These are phyloP conservation scores for Penicillium sclerotigenum DNA, from an alignment of 2,329 filamentous ascomycete species.

Conservation along the genomic window DNA sequence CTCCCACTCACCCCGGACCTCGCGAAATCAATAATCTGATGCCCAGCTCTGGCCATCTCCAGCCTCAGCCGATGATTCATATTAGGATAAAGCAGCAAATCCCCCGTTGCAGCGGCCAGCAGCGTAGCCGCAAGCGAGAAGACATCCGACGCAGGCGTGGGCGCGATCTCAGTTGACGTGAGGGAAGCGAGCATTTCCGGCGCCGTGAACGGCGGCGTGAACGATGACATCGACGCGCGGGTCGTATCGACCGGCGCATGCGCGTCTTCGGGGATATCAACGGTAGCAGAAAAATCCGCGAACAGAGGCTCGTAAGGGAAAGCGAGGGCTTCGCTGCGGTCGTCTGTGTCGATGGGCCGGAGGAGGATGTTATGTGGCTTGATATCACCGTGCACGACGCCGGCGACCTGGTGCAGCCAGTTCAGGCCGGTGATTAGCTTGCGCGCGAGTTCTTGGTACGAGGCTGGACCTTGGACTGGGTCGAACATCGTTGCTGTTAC, in stretches of 20 bases:
- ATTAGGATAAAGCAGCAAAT: slow-evolving; percentile 44
- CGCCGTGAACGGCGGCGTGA: slow-evolving; percentile 47
- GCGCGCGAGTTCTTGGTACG: slow-evolving; percentile 42
- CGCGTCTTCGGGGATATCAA: slow-evolving; percentile 19
- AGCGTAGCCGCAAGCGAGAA: slow-evolving; percentile 48
- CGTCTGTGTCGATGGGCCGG: slow-evolving; percentile 18
- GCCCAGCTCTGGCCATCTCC: slow-evolving; percentile 45
- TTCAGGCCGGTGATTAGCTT: slow-evolving; percentile 42
- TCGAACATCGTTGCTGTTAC: slow-evolving; percentile 46
- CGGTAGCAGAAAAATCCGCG: slow-evolving; percentile 46
- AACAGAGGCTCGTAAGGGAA: slow-evolving; percentile 44
- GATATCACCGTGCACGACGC: slow-evolving; percentile 49
- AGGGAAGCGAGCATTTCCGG: slow-evolving; percentile 44
- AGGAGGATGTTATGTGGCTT: slow-evolving; percentile 48
- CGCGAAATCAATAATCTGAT: slow-evolving; percentile 43
- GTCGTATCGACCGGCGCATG: slow-evolving; percentile 11
- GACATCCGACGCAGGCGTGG: slow-evolving; percentile 44
- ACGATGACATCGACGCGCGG: slow-evolving; percentile 34
- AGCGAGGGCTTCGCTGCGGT: slow-evolving; percentile 6
- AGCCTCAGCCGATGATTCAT: slow-evolving; percentile 41
- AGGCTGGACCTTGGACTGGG: slow-evolving; percentile 40
- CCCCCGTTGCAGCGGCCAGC: slow-evolving; percentile 45
- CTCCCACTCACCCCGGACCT: slow-evolving; percentile 37
- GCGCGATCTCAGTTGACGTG: slow-evolving; percentile 31
- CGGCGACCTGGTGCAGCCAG: slow-evolving; percentile 43